Conservation (phyloP, 2,329 filamentous ascomycete genomes). For the Fusarium sterilihyphosum region DNA sequence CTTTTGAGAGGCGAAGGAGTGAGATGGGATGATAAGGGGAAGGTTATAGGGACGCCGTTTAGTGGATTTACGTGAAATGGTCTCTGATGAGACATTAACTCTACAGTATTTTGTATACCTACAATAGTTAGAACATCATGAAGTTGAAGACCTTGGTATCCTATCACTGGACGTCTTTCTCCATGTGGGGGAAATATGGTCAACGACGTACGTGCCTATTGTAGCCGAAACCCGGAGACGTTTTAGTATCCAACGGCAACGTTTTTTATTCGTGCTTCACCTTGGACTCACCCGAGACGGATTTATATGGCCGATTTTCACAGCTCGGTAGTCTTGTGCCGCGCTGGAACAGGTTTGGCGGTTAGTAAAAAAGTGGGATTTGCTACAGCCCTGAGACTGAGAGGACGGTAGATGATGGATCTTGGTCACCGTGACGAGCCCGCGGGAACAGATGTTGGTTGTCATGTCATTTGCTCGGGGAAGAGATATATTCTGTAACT, state of each 20-base stretch:
- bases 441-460: slow-evolving; percentile 20
- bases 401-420: slow-evolving; percentile 18
- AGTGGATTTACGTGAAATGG: slow-evolving; percentile 32
- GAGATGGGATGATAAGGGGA: slow-evolving; percentile 67
- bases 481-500: neutral
- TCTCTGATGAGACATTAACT: neutral
- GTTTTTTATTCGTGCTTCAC: slow-evolving; percentile 30
- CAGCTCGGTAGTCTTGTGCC: slow-evolving; percentile 41
- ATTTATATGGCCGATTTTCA: slow-evolving; percentile 30
- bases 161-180: slow-evolving; percentile 22
- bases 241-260: neutral
- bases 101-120: neutral
- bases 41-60: slow-evolving; percentile 67
- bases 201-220: slow-evolving; percentile 28
- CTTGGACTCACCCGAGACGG: slow-evolving; percentile 21
- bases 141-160: neutral
- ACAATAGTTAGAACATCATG: neutral
- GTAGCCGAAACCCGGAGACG: slow-evolving; percentile 37
- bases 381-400: slow-evolving; percentile 3
- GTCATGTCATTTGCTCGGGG: slow-evolving; percentile 1
- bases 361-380: slow-evolving; percentile 35
- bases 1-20: slow-evolving; percentile 73
- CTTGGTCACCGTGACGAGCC: slow-evolving; percentile 24
- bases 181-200: slow-evolving; percentile 25
- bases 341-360: slow-evolving; percentile 32